A percentile compares a stretch with the other conserved stretches of the same genome.
Conservation (phyloP, 306 rosid genomes). For the Cucumis cinereus region DNA sequence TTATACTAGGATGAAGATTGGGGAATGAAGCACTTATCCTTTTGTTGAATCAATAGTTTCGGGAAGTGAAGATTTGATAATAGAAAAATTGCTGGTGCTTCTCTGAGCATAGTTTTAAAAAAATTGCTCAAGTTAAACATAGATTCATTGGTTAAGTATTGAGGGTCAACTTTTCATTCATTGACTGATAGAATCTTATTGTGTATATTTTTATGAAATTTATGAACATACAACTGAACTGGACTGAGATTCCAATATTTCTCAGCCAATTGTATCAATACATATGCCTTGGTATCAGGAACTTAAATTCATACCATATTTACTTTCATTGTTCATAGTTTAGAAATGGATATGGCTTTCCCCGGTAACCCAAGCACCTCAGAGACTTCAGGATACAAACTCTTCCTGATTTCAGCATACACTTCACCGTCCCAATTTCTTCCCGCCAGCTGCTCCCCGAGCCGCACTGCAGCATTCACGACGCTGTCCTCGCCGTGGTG, state of each 20-base stretch:
- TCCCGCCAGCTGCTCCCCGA: conserved; percentile 29
- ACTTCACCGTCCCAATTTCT: conserved; percentile 47
- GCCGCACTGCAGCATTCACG: conserved; percentile 31
- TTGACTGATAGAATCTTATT: too few relatives aligned
- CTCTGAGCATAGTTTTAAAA: background rate
- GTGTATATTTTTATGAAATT: background rate
- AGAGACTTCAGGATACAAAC: conserved; percentile 41
- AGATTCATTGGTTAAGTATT: background rate
- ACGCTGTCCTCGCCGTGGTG: conserved; percentile 30
- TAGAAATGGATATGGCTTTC: conserved; percentile 10
- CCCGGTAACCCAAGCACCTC: conserved; percentile 23
- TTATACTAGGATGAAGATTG: background rate
- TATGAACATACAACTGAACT: background rate
- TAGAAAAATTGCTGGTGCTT: background rate
- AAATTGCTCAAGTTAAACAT: background rate
- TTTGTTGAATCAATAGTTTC: background rate
- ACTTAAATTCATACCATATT: background rate
- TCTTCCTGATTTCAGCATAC: conserved; percentile 55
- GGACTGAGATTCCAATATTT: background rate
- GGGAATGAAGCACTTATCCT: background rate
- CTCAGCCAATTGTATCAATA: background rate
- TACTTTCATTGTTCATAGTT: conserved; percentile 20
- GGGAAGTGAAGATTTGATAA: background rate
- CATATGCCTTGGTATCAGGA: background rate
- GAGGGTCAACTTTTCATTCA: background rate